Base-by-base conservation (phyloP, 306 rosid species). In the Calophaca sinica region DNA sequence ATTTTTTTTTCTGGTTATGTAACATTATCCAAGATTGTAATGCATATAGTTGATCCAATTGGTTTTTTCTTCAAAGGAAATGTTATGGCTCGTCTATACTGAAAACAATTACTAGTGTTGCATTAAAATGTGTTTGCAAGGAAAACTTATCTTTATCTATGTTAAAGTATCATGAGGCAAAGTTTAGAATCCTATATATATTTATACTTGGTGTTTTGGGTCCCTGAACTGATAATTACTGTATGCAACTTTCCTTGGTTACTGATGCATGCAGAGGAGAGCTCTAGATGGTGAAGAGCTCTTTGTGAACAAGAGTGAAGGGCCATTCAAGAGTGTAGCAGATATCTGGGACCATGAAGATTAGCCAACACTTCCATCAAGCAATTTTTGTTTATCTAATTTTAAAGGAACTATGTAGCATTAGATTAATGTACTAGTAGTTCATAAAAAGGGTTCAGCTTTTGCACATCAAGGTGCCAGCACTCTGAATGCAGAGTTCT, bases 311-410 rank as follows among this genome's bases (percentile, higher is more conserved):
- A 79, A 84, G 74, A 59, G 48, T 4, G 60, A 15, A 44, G 88
- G 90, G 6, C 87, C 87, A 49, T 57, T 81, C 20, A 86, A 39
- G 62, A 82, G 81, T 77, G 78, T 35, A 0, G 81, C 52, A 5
- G 85, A 81, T 6, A 35, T 84, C 2, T 81, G 85, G 87, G 87
- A 84, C 78, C 80, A 81, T 63, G 88, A 84, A 35, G 83, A 84
- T 70, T 84, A 84, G 53, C 38, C 28, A 44, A 68, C 62, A 60
- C 54, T 57, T 70, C 3, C 81, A 79, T 54, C 48, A 13, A 59
- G 7, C 9, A 2, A 62, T 44, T 39, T 39, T 20, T 46, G 35
- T 51, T 50, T 46, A 4, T 59, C 53, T 15, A 8, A 2, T 53
- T 26, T 33, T 14, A 39, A 53, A 28, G 53, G 49, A 36, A 57